Conservation (phyloP, 2,329 filamentous ascomycete genomes). For the Sporothrix schenckii region DNA sequence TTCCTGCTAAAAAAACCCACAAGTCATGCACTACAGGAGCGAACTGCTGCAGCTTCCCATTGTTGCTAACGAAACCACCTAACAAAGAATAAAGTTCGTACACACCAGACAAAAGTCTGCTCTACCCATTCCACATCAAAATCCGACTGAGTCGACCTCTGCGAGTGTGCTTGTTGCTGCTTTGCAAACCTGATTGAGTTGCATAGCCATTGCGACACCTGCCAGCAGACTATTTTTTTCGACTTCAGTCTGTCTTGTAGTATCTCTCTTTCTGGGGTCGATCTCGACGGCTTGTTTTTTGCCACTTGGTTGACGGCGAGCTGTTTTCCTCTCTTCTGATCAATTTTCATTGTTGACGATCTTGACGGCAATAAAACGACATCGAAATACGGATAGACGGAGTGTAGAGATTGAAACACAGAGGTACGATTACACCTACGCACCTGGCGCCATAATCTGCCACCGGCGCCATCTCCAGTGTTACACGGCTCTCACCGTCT, state of each 20-base stretch:
- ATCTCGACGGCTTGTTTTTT: conserved; percentile 10
- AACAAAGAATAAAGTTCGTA: not conserved
- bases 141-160: not conserved
- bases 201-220: conserved; percentile 22
- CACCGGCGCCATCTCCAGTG: not conserved
- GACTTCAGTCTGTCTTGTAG: not conserved
- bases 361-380: conserved; percentile 2
- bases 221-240: not conserved
- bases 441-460: not conserved
- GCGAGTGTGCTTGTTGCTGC: conserved; percentile 18
- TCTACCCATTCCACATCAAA: not conserved
- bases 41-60: conserved; percentile 27
- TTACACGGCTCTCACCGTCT: not conserved
- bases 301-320: conserved; percentile 18
- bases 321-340: not conserved
- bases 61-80: not conserved
- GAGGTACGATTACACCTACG: not conserved
- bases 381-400: not conserved
- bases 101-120: not conserved
- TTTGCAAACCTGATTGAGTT: not conserved
- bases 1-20: conserved; percentile 27
- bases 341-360: not conserved
- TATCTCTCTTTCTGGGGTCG: not conserved
- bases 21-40: conserved; percentile 9
- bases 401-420: not conserved